Evolutionary conservation across 805 yeast species (phyloP), one percentile per base, ranked within the genome.

Genomic region (Monosporozyma aquatica): DNA sequence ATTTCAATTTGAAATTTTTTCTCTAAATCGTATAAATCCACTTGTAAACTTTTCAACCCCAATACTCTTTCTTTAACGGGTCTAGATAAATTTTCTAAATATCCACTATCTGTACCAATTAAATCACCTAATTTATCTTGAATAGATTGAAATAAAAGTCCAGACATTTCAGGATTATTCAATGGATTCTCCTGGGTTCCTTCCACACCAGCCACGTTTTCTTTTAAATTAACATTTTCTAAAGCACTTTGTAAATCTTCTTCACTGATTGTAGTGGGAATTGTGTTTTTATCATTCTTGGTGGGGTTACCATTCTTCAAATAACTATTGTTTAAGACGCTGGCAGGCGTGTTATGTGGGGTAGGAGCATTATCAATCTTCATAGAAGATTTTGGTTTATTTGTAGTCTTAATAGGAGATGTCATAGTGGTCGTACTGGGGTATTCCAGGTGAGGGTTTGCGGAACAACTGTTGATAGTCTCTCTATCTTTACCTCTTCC

Each of bases 271-370:
- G 95, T 86, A 41, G 70, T 65, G 22, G 86, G 78, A 40, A 79
- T 68, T 10, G 21, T 35, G 20, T 28, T 38, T 8, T 28, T 32
- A 14, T 28, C 37, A 21, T 36, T 39, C 21, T 40, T 39, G 17
- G 80, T 79, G 18, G 76, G 77, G 51, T 76, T 72, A 40, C 71
- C 72, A 43, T 72, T 69, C 59, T 74, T 78, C 62, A 87, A 68
- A 58, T 79, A 84, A 18, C 89, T 80, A 33, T 43, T 47, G 47
- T 78, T 79, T 33, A 86, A 72, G 28, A 82, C 84, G 27, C 90
- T 79, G 3, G 97, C 85, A 13, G 98, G 98, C 1, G 98, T 92
- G 72, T 92, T 92, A 61, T 92, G 98, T 5, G 98, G 98, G 1
- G 98, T 92, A 36, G 98, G 98, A 6, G 98, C 97, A 56, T 80